Evolutionary conservation across 2,329 filamentous ascomycete species (phyloP).

Genomic region (Exophiala lecanii-corni): DNA sequence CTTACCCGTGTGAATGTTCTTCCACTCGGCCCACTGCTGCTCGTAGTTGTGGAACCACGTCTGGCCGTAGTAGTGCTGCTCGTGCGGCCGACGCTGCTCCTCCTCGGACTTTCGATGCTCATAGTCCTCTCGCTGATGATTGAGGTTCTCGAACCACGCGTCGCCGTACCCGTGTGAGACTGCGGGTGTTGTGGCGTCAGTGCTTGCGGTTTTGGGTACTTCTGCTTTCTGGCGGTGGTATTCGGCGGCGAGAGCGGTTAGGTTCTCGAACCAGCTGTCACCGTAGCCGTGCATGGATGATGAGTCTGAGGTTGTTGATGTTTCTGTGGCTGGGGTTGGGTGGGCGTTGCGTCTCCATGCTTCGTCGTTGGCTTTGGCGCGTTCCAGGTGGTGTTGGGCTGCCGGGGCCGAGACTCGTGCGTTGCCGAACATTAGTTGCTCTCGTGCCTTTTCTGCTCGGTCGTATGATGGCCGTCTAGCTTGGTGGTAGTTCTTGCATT

Average conservation of each 20-base stretch:
- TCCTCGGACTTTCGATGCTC: constrained; percentile 6
- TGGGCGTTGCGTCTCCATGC: constrained; percentile 1
- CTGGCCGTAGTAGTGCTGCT: constrained; percentile 14
- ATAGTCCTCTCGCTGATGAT: constrained; percentile 11
- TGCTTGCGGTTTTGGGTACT: background rate
- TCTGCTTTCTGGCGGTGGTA: constrained; percentile 7
- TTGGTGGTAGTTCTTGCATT: constrained; percentile 3
- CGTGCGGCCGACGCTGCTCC: background rate
- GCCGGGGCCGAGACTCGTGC: background rate
- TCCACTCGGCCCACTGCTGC: constrained; percentile 16
- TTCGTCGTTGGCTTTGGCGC: background rate
- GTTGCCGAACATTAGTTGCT: constrained; percentile 1
- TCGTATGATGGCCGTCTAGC: background rate
- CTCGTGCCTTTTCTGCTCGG: background rate
- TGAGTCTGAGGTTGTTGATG: background rate
- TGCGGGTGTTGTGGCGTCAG: background rate
- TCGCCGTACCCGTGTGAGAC: constrained; percentile 10
- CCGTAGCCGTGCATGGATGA: constrained; percentile 16
- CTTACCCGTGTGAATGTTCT: constrained; percentile 7
- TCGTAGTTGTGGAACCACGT: constrained; percentile 17
- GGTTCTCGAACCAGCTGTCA: constrained; percentile 16
- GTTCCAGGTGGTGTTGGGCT: background rate
- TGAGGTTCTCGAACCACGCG: constrained; percentile 10
- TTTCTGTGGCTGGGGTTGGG: background rate
- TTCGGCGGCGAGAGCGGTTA: constrained; percentile 9